A percentile compares a stretch with the other conserved stretches of the same genome.
phyloP scores from a whole-genome alignment of 768 basidiomycete genomes.

The Sarcodon sp. region DNA sequence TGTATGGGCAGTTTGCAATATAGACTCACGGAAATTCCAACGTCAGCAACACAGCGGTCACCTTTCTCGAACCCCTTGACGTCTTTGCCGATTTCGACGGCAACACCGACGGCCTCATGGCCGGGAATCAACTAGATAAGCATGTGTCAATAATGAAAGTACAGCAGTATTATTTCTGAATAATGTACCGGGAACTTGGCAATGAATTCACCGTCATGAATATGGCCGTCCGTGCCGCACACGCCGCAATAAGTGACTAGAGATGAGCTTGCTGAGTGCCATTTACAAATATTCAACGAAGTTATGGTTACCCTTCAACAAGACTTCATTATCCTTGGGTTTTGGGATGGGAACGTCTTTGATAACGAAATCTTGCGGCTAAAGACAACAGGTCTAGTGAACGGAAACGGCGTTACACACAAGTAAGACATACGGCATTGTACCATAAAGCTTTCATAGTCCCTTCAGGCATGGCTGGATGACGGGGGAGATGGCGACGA shows the following conservation, averaged over 20 bases:
- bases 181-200: conserved; percentile 50
- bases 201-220: conserved; percentile 55
- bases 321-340: conserved; percentile 55
- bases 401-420: background rate
- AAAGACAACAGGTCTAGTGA: conserved; percentile 9
- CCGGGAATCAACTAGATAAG: conserved; percentile 51
- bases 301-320: conserved; percentile 46
- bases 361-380: conserved; percentile 59
- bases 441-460: conserved; percentile 73
- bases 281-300: background rate
- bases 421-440: conserved; percentile 30
- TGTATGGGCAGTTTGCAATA: background rate
- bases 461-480: conserved; percentile 34
- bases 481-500: background rate
- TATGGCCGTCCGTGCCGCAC: conserved; percentile 41
- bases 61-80: conserved; percentile 67
- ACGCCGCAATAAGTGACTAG: conserved; percentile 15
- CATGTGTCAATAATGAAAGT: no score
- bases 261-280: background rate
- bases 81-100: conserved; percentile 68
- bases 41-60: conserved; percentile 80
- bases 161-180: background rate
- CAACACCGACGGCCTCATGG: conserved; percentile 61
- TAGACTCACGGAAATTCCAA: conserved; percentile 47
- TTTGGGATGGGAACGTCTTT: conserved; percentile 56